Percentiles rank a stretch among this genome's conserved stretches.
Conservation (phyloP, 225 moss, liverwort and hornwort species). For the Marchantia paleacea region DNA sequence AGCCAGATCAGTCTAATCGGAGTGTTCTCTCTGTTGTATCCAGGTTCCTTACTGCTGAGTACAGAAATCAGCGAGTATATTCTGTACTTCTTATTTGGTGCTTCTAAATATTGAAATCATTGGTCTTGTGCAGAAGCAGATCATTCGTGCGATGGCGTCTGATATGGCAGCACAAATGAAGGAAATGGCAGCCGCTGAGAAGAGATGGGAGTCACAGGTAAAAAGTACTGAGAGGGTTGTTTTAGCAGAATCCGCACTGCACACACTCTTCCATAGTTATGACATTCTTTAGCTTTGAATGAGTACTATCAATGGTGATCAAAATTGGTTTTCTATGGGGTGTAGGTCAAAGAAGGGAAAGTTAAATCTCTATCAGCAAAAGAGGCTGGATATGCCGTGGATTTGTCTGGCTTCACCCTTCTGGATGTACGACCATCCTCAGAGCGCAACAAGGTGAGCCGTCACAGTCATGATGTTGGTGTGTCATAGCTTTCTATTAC, state of each 20-base stretch:
- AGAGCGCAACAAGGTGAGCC: constrained; percentile 63
- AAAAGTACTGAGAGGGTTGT: neutral
- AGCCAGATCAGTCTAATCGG: too few species aligned
- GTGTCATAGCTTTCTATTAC: too few species aligned
- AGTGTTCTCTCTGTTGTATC: neutral
- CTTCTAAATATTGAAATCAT: neutral
- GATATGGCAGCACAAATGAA: constrained; percentile 87
- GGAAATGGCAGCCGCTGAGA: constrained; percentile 96
- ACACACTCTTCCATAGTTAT: too few species aligned
- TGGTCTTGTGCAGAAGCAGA: constrained; percentile 22
- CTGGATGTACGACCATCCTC: constrained; percentile 87
- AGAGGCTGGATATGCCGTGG: constrained; percentile 90
- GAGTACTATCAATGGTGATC: neutral
- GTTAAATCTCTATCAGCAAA: constrained; percentile 87
- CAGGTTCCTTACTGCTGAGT: too few species aligned
- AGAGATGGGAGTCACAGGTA: constrained; percentile 96
- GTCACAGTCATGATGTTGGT: neutral
- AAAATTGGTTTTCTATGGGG: neutral
- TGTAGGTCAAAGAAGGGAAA: constrained; percentile 90
- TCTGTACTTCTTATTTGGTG: neutral
- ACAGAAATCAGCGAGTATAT: too few species aligned
- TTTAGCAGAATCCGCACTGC: too few species aligned
- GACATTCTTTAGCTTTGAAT: too few species aligned
- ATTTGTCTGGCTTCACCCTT: constrained; percentile 70
- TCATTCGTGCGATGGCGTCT: constrained; percentile 43